Conservation (phyloP, 768 basidiomycete species). For the Pleurotus cornucopiae region DNA sequence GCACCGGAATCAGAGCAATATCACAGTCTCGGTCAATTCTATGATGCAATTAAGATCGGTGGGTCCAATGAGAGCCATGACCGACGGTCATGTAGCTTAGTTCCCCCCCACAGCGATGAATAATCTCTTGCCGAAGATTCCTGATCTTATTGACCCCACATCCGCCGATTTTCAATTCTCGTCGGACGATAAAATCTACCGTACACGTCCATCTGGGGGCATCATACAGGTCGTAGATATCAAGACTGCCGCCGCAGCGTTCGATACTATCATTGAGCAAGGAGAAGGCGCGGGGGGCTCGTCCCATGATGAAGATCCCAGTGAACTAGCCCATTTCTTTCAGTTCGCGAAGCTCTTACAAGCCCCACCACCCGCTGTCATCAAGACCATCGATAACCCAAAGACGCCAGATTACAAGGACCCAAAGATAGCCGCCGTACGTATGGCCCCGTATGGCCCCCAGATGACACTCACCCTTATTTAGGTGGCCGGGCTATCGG, state of each 20-base stretch:
- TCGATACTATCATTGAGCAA: slow-evolving; percentile 19
- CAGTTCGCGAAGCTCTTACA: slow-evolving; percentile 10
- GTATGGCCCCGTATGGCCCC: neutral
- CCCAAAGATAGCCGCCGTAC: slow-evolving; percentile 9
- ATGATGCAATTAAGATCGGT: slow-evolving; percentile 10
- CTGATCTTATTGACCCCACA: neutral
- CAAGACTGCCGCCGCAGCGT: slow-evolving; percentile 13
- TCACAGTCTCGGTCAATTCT: slow-evolving; percentile 13
- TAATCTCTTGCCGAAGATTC: neutral
- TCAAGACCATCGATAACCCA: slow-evolving; percentile 14
- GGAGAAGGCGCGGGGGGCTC: slow-evolving; percentile 20
- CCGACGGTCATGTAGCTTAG: neutral
- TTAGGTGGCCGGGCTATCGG: slow-evolving; percentile 20
- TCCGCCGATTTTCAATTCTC: slow-evolving; percentile 2
- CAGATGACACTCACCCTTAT: neutral
- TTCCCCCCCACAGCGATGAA: neutral
- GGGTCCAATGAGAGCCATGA: neutral
- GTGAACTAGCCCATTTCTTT: slow-evolving; percentile 9
- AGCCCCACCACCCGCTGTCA: neutral
- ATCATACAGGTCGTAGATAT: slow-evolving; percentile 14
- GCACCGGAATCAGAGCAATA: slow-evolving; percentile 11
- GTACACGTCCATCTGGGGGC: neutral
- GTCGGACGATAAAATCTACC: neutral
- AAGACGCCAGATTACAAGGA: slow-evolving; percentile 16
- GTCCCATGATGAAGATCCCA: slow-evolving; percentile 18